These are phyloP conservation scores for Ajuga reptans DNA, from an alignment of 305 asterid genomes.

Conservation along the genomic window DNA sequence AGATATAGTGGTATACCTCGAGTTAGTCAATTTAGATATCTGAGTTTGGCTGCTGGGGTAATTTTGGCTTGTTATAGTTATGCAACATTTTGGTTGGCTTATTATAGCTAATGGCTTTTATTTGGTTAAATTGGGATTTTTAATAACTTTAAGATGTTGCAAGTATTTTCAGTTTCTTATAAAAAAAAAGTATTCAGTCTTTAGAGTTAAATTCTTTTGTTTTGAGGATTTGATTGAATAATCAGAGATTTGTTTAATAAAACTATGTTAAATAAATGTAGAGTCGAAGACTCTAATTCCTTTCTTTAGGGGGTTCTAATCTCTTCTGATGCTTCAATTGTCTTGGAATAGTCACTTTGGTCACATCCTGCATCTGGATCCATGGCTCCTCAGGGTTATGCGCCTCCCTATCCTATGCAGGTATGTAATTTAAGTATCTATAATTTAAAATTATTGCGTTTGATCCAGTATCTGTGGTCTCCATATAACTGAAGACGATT, in stretches of 20 bases:
- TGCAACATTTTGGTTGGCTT: neutral
- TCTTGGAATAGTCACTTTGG: conserved; percentile 43
- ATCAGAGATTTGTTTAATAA: neutral
- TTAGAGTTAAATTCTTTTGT: neutral
- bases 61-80: neutral
- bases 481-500: conserved; percentile 6
- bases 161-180: too few species aligned
- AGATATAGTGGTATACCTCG: neutral
- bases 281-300: neutral
- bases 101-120: neutral
- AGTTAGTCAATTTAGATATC: neutral
- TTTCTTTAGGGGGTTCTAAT: conserved; percentile 20
- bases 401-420: conserved; percentile 62
- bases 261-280: neutral
- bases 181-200: too few species aligned
- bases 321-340: conserved; percentile 17
- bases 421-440: conserved; percentile 34
- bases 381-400: conserved; percentile 59
- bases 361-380: conserved; percentile 63
- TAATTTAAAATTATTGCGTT: neutral
- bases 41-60: neutral
- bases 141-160: neutral
- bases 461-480: neutral
- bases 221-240: conserved; percentile 6
- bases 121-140: neutral